Evolutionary conservation across 2,329 filamentous ascomycete genomes (phyloP).

Genomic region (Lecanicillium sp.): DNA sequence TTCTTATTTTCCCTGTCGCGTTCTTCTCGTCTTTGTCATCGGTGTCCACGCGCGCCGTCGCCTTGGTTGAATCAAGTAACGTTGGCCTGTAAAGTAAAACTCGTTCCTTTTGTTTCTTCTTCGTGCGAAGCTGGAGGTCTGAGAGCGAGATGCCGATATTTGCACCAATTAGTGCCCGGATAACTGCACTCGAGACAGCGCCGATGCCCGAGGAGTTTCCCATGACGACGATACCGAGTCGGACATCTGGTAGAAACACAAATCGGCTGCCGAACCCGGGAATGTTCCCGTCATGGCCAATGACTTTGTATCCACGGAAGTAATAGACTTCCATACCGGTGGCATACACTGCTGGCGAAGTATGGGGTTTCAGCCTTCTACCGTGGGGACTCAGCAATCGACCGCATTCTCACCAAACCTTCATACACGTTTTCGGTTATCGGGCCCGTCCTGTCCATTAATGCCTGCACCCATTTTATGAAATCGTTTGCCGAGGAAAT

Average conservation of each 20-base stretch:
- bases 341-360: constrained; percentile 15
- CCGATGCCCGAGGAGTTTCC: constrained; percentile 19
- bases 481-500: constrained; percentile 23
- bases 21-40: no score
- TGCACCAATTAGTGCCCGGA: constrained; percentile 18
- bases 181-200: constrained; percentile 17
- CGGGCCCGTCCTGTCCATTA: constrained; percentile 20
- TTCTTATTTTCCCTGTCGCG: no score
- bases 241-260: constrained; percentile 21
- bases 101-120: not conserved
- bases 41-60: no score
- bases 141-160: not conserved
- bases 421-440: constrained; percentile 21
- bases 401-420: constrained; percentile 18
- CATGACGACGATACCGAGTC: constrained; percentile 22
- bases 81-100: not conserved
- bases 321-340: constrained; percentile 21
- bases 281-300: constrained; percentile 21
- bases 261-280: constrained; percentile 21
- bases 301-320: constrained; percentile 18
- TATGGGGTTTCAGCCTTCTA: constrained; percentile 12
- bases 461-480: constrained; percentile 23
- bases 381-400: constrained; percentile 14
- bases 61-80: no score
- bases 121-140: not conserved